Conservation (phyloP, 2,329 filamentous ascomycete genomes). For the Monilinia vaccinii-corymbosi region DNA sequence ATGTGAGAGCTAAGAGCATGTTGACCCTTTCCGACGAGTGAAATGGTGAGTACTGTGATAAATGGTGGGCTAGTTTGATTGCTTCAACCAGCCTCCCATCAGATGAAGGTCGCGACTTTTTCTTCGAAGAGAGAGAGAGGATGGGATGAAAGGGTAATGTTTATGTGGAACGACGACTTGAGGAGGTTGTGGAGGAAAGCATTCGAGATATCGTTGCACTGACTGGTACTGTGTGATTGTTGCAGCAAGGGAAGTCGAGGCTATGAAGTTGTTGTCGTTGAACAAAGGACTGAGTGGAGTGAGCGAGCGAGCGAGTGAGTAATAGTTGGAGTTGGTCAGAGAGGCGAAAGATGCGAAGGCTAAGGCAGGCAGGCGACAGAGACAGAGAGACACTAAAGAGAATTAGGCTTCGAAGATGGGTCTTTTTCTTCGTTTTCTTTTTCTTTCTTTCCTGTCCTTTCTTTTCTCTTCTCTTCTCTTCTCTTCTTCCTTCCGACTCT, state of each 20-base stretch:
- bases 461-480: not conserved
- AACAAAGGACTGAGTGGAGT: constrained; percentile 26
- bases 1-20: constrained; percentile 49
- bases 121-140: constrained; percentile 5
- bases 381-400: not conserved
- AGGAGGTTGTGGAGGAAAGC: not conserved
- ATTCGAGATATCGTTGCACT: not conserved
- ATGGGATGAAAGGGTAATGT: not conserved
- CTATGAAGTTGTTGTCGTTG: constrained; percentile 16
- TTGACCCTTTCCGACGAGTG: constrained; percentile 32
- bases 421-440: not conserved
- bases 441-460: not conserved
- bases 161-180: not conserved
- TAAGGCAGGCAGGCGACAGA: constrained; percentile 6
- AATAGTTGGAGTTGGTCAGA: constrained; percentile 10
- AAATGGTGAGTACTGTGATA: constrained; percentile 26
- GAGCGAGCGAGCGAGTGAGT: constrained; percentile 19
- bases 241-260: constrained; percentile 9
- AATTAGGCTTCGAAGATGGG: constrained; percentile 2
- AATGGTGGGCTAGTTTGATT: constrained; percentile 26
- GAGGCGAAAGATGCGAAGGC: constrained; percentile 14
- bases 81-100: constrained; percentile 25
- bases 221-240: not conserved
- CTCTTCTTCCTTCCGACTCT: not conserved
- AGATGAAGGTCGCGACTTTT: constrained; percentile 9